A percentile compares a stretch with the other conserved stretches of the same genome.
Evolutionary conservation across 139 green algal species (phyloP).

Genomic region (Monoraphidium neglectum): DNA sequence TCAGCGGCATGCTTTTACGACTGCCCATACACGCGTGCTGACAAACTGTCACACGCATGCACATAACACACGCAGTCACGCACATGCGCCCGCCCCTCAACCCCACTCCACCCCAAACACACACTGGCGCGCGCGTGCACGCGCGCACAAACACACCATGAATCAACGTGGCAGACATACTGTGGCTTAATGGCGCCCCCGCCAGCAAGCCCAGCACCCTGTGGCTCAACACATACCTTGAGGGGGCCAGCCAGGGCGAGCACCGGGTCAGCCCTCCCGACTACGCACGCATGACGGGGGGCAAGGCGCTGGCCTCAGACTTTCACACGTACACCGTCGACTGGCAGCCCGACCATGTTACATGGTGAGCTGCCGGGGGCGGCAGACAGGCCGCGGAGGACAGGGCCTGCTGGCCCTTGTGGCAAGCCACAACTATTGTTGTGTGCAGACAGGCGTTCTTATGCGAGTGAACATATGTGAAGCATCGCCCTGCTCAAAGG

Average conservation of each 20-base stretch:
- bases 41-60: background rate
- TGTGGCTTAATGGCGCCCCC: background rate
- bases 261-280: background rate
- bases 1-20: background rate
- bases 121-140: background rate
- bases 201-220: background rate
- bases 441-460: no score
- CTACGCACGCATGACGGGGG: background rate
- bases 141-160: background rate
- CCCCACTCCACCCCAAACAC: background rate
- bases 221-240: background rate
- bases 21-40: background rate
- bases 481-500: no score
- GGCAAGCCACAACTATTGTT: no score
- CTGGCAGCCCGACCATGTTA: background rate
- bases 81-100: background rate
- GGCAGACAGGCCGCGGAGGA: no score
- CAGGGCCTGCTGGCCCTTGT: no score
- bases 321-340: background rate
- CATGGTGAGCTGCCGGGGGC: background rate
- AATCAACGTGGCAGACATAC: background rate
- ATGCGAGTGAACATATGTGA: no score
- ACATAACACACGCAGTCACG: background rate
- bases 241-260: background rate
- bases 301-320: background rate